phyloP scores from a whole-genome alignment of 116 monocot species.

The Zostera marina region DNA sequence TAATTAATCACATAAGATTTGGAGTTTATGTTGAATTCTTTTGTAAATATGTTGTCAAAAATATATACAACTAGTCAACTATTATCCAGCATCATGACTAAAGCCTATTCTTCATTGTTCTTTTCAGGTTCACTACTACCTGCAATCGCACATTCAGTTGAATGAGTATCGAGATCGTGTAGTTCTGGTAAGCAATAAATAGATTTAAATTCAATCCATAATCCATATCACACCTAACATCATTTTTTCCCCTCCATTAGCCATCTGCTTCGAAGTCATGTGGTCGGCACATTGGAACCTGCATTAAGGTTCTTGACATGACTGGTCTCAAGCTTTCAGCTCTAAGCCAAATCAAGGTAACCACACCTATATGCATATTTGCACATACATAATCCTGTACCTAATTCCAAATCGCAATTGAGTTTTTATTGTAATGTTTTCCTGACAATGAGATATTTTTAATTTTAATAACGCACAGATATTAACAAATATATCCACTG shows the following conservation, averaged over 20 bases:
- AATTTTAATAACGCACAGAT: constrained; percentile 22
- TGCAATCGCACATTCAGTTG: constrained; percentile 94
- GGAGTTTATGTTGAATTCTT: too few relatives aligned
- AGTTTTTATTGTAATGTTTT: too few relatives aligned
- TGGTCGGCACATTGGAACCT: constrained; percentile 45
- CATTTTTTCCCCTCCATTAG: constrained; percentile 21
- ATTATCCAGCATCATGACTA: not conserved
- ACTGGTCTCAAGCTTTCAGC: constrained; percentile 87
- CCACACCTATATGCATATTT: not conserved
- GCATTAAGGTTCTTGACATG: constrained; percentile 89
- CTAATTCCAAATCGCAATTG: too few relatives aligned
- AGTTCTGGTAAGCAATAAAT: constrained; percentile 43
- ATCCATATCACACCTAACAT: not conserved
- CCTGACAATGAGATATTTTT: not conserved
- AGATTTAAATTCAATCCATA: too few relatives aligned
- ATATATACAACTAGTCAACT: too few relatives aligned
- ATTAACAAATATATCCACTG: constrained; percentile 63
- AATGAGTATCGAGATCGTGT: constrained; percentile 85
- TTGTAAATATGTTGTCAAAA: too few relatives aligned
- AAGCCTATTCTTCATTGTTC: constrained; percentile 16
- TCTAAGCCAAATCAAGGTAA: constrained; percentile 81
- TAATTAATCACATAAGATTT: constrained; percentile 36
- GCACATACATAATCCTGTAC: too few relatives aligned
- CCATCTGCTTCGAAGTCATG: constrained; percentile 38
- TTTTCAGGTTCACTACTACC: constrained; percentile 66